Evolutionary conservation across 805 yeast genomes (phyloP), one percentile per base, ranked within the genome.

Genomic region (Kluyveromyces nonfermentans): DNA sequence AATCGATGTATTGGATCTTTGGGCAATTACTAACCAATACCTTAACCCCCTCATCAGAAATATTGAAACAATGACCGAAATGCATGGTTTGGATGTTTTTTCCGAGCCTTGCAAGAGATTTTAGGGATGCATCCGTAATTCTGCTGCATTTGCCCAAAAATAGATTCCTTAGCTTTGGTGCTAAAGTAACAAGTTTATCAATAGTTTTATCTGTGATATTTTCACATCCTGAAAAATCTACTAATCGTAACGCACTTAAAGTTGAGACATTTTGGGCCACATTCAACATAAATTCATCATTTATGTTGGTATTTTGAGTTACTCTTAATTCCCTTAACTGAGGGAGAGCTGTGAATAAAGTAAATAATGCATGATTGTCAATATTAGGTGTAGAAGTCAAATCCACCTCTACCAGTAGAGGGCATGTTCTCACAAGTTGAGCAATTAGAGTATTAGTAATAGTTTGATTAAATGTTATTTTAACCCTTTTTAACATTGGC

Each of bases 31-130:
- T 74, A 10, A 86, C 85, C 47, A 90, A 69, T 9, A 75, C 71
- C 22, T 77, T 74, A 15, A 93, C 93, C 17, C 97, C 97, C 48
- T 72, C 75, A 65, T 90, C 97, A 1, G 97, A 90, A 45, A 90
- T 84, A 56, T 83, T 78, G 37, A 80, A 75, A 68, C 98, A 93
- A 67, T 90, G 97, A 15, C 97, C 97, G 48, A 90, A 73, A 66
- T 93, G 97, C 41, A 93, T 73, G 54, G 88, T 87, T 57, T 88
- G 96, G 52, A 90, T 70, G 52, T 81, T 80, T 55, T 83, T 76
- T 4, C 90, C 95, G 46, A 93, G 70, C 25, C 71, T 72, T 6
- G 94, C 74, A 49, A 93, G 70, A 15, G 85, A 77, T 41, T 78
- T 70, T 35, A 90, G 67, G 2, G 94, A 79, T 1, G 80, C 73